Evolutionary conservation across 345 rosid species (phyloP).

Genomic region (Ailanthus altissimus): DNA sequence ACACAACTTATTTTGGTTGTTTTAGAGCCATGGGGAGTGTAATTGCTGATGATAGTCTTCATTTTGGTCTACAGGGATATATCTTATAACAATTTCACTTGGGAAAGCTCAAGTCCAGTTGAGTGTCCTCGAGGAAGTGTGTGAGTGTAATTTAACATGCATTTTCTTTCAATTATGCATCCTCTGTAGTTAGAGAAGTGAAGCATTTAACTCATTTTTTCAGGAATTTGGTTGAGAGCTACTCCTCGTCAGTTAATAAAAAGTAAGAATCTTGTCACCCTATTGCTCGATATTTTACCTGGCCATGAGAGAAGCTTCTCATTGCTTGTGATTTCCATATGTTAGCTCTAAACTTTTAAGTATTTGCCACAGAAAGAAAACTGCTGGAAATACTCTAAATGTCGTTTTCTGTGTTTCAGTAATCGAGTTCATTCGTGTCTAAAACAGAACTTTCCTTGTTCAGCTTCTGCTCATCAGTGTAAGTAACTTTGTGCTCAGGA

Average conservation of each 20-base stretch:
- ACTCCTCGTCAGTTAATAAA: constrained; percentile 36
- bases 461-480: constrained; percentile 45
- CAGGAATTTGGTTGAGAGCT: constrained; percentile 89
- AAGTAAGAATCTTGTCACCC: constrained; percentile 47
- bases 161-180: background rate
- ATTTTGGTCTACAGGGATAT: constrained; percentile 59
- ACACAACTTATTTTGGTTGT: background rate
- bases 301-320: background rate
- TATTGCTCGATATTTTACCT: background rate
- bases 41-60: constrained; percentile 1
- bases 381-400: constrained; percentile 9
- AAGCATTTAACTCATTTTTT: constrained; percentile 10
- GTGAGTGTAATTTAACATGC: constrained; percentile 47
- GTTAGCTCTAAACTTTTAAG: background rate
- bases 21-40: background rate
- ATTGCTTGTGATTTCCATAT: background rate
- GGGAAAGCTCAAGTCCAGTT: constrained; percentile 53
- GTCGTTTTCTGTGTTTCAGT: constrained; percentile 44
- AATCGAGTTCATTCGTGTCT: constrained; percentile 54
- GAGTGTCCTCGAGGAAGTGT: constrained; percentile 61
- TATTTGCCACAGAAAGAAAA: background rate
- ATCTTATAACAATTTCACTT: constrained; percentile 74
- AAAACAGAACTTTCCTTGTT: constrained; percentile 65
- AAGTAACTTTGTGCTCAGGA: constrained; percentile 27
- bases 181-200: background rate